Percentiles rank a stretch among this genome's conserved stretches.
These are phyloP conservation scores for Hypoxylon sp. DNA, from an alignment of 2,329 filamentous ascomycete genomes.

Conservation along the genomic window DNA sequence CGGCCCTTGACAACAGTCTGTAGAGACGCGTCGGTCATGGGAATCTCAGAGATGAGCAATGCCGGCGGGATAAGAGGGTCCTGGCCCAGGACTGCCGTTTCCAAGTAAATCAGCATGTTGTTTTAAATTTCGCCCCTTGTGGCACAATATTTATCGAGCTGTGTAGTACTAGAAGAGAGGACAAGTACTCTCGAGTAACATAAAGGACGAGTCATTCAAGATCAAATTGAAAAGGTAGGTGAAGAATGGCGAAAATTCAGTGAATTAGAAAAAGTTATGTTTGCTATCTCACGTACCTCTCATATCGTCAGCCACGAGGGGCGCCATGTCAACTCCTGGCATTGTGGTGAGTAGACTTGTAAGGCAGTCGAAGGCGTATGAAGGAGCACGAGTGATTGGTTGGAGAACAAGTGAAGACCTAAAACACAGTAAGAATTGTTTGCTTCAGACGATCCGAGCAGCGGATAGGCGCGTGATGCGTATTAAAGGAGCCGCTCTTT, in stretches of 20 bases:
- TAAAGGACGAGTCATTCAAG: constrained; percentile 20
- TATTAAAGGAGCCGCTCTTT: constrained; percentile 21
- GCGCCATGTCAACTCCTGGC: constrained; percentile 56
- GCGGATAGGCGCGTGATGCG: constrained; percentile 41
- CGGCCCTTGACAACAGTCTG: constrained; percentile 80
- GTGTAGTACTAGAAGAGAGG: constrained; percentile 21
- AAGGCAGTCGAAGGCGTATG: constrained; percentile 15
- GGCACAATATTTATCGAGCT: constrained; percentile 9
- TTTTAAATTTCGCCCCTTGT: constrained; percentile 14
- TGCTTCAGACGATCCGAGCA: constrained; percentile 37
- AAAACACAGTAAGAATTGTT: constrained; percentile 23
- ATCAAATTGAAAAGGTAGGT: constrained; percentile 16
- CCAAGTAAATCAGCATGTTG: constrained; percentile 53
- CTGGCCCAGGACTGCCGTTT: constrained; percentile 83
- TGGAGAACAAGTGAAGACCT: constrained; percentile 18
- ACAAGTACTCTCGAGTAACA: constrained; percentile 27
- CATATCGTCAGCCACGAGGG: constrained; percentile 57
- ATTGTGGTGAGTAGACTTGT: constrained; percentile 47
- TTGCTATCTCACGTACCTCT: constrained; percentile 55
- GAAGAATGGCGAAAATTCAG: constrained; percentile 2
- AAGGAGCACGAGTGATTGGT: constrained; percentile 9
- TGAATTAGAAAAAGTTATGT: constrained; percentile 4
- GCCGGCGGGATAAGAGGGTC: constrained; percentile 93
- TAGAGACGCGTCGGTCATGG: constrained; percentile 74
- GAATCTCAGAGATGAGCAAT: constrained; percentile 88